These are phyloP conservation scores for Trichoderma koningiopsis DNA, from an alignment of 2,329 filamentous ascomycete species.

Conservation along the genomic window DNA sequence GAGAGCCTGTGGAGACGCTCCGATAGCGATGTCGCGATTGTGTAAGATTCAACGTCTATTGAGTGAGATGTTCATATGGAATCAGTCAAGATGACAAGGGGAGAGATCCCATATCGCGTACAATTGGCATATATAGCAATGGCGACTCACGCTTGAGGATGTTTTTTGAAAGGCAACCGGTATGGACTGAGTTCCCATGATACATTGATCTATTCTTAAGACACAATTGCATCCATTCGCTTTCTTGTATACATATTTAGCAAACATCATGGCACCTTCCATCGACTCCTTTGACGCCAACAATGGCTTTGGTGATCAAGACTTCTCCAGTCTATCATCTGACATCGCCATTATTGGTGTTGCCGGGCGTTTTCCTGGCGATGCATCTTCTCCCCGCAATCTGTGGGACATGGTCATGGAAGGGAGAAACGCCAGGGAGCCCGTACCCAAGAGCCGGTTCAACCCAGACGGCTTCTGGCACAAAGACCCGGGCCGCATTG, in stretches of 20 bases:
- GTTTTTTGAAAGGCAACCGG: background rate
- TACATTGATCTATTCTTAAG: background rate
- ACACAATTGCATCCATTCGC: background rate
- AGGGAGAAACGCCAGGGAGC: background rate
- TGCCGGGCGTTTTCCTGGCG: background rate
- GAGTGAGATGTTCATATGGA: background rate
- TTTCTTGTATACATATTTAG: background rate
- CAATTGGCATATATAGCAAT: background rate
- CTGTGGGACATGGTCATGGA: conserved; percentile 7
- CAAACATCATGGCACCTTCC: background rate
- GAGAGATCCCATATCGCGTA: background rate
- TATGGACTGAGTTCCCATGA: background rate
- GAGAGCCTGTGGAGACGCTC: background rate
- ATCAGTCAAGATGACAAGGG: background rate
- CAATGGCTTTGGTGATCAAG: background rate
- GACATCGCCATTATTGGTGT: conserved; percentile 5
- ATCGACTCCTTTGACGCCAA: background rate
- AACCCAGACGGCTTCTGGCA: conserved; percentile 7
- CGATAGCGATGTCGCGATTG: background rate
- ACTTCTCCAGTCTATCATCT: background rate
- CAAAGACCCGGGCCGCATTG: background rate
- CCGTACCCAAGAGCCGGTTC: background rate
- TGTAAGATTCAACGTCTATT: background rate
- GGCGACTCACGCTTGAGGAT: background rate
- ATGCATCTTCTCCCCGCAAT: background rate